Base-by-base conservation (phyloP, 2,329 filamentous ascomycete genomes). In the Mariannaea sp. region DNA sequence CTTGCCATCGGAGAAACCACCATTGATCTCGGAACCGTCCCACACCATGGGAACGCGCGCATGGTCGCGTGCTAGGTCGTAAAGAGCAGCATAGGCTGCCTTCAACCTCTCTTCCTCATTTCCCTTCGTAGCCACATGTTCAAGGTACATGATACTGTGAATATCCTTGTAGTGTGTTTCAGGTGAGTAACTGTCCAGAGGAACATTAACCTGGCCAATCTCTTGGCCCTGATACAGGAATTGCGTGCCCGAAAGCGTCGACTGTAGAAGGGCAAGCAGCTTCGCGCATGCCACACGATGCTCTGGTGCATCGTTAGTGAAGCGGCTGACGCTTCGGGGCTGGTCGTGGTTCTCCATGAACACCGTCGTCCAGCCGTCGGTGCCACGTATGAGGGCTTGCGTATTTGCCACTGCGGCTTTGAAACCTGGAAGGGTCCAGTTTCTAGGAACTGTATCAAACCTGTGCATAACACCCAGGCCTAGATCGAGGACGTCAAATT, bases 191-290 rank as follows among this genome's bases (percentile, higher is more conserved):
- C 83, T 83, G 0, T 75, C 71, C 10, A 71, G 71, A 0, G 85
- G 83, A 1, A 82, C 77, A 59, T 88, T 87, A 12, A 81, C 74
- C 69, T 84, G 82, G 0, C 84, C 85, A 6, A 88, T 76, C 60
- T 88, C 85, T 62, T 88, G 84, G 7, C 85, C 85, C 62, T 88
- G 85, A 64, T 86, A 88, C 1, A 88, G 71, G 65, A 84, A 88
- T 1, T 85, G 75, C 0, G 85, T 87, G 3, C 85, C 85, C 3
- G 77, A 69, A 71, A 83, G 70, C 2, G 75, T 77, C 0, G 71
- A 65, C 49, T 82, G 75, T 53, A 85, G 71, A 0, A 83, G 71
- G 0, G 83, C 80, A 1, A 87, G 71, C 62, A 87, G 78, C 65
- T 86, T 87, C 2, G 81, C 81, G 0, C 80, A 75, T 7, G 72